phyloP scores from a whole-genome alignment of 139 green algal genomes.

The Coccomyxa sp. region DNA sequence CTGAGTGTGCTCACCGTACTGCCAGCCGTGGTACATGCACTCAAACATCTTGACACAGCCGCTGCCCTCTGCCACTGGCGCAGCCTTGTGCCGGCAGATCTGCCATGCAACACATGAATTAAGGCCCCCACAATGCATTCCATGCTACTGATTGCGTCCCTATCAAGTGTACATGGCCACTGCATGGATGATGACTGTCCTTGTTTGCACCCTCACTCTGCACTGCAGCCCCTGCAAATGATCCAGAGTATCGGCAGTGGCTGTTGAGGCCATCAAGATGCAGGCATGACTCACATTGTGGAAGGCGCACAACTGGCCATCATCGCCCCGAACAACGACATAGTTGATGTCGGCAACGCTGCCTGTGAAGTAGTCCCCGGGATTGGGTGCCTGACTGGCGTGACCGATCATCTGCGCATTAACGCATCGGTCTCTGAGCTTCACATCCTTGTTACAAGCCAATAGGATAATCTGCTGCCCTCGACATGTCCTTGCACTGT shows the following conservation, averaged over 20 bases:
- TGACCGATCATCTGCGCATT: constrained; percentile 9
- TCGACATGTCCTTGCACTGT: too few relatives aligned
- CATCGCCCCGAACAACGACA: constrained; percentile 23
- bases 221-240: neutral
- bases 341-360: constrained; percentile 21
- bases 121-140: too few relatives aligned
- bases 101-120: constrained; percentile 1
- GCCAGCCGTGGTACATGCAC: constrained; percentile 60
- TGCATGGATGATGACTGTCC: neutral
- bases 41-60: constrained; percentile 26
- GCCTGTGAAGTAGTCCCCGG: constrained; percentile 25
- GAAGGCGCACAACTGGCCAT: constrained; percentile 40
- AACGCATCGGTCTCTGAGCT: neutral
- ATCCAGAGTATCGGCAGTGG: neutral
- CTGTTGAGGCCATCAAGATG: too few relatives aligned
- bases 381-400: neutral
- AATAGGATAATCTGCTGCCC: too few relatives aligned
- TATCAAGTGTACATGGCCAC: neutral
- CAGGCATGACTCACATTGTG: constrained; percentile 36
- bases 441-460: neutral
- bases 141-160: too few relatives aligned
- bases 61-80: constrained; percentile 29
- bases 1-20: constrained; percentile 29
- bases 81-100: constrained; percentile 55
- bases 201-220: neutral